Evolutionary conservation across 805 yeast species (phyloP).

Genomic region (Hyphopichia homilentoma): DNA sequence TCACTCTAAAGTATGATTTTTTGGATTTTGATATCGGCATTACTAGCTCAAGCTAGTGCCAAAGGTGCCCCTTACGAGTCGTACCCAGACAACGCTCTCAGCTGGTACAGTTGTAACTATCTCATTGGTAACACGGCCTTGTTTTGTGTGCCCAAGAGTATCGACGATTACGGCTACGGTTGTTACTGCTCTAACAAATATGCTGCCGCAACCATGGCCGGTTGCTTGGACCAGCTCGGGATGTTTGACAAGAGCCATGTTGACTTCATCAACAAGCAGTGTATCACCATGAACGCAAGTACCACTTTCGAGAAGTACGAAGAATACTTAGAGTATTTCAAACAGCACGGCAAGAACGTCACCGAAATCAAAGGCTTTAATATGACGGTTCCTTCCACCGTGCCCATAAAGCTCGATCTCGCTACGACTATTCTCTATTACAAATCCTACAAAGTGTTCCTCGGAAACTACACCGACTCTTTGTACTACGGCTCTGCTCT

Average conservation of each 20-base stretch:
- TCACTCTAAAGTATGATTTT: no score
- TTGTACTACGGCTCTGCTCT: constrained; percentile 20
- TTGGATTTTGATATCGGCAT: no score
- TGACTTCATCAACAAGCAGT: constrained; percentile 7
- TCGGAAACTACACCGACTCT: constrained; percentile 20
- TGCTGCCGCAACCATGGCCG: constrained; percentile 30
- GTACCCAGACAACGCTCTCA: neutral
- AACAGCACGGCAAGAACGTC: constrained; percentile 11
- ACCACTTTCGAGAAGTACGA: no score
- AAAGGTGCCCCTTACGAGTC: constrained; percentile 3
- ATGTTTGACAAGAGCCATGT: no score
- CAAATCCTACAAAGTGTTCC: constrained; percentile 13
- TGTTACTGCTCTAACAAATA: constrained; percentile 25
- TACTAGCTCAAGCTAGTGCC: neutral
- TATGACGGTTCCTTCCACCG: constrained; percentile 12
- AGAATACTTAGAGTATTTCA: constrained; percentile 10
- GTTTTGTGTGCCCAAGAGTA: constrained; percentile 5
- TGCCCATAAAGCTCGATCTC: constrained; percentile 23
- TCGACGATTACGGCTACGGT: constrained; percentile 11
- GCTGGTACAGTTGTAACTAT: constrained; percentile 5
- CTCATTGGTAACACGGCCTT: constrained; percentile 6
- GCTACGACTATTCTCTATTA: constrained; percentile 8
- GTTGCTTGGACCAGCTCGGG: no score
- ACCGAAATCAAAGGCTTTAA: constrained; percentile 21
- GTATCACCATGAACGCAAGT: no score